Conservation (phyloP, 129 eudicot genomes). For the Pseudognaphalium luteoalbum region DNA sequence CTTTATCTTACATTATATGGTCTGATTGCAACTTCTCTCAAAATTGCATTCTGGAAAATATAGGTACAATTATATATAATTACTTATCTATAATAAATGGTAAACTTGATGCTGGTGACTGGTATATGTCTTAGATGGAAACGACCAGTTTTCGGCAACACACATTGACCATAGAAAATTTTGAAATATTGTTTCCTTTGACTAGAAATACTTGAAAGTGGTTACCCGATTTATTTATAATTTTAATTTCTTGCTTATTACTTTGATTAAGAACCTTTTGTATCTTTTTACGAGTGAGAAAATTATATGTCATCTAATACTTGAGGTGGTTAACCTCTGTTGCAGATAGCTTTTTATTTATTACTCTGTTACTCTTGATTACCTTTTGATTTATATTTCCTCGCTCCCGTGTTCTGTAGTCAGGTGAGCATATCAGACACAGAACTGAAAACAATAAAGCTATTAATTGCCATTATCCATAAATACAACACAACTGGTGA, state of each 20-base stretch:
- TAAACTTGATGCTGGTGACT: background rate
- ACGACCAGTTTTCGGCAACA: constrained; percentile 3
- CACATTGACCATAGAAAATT: background rate
- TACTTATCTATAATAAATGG: background rate
- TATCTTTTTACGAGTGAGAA: background rate
- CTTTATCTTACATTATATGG: background rate
- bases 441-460: constrained; percentile 63
- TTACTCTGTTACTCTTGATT: constrained; percentile 2
- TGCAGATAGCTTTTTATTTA: background rate
- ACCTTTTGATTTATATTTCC: constrained; percentile 13
- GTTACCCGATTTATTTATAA: background rate
- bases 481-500: constrained; percentile 48
- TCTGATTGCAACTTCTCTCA: background rate
- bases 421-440: constrained; percentile 67
- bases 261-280: background rate
- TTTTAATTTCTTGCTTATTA: background rate
- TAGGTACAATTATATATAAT: background rate
- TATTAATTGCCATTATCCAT: constrained; percentile 45
- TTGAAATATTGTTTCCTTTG: background rate
- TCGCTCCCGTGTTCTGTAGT: constrained; percentile 36
- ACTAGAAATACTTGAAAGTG: background rate
- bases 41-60: background rate
- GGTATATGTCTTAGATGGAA: background rate
- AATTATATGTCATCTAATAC: background rate
- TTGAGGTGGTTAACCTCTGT: background rate